Percentiles rank a stretch among this genome's conserved stretches.
Conservation (phyloP, 1,284 basidiomycete species). For the Cutaneotrichosporon sp. region DNA sequence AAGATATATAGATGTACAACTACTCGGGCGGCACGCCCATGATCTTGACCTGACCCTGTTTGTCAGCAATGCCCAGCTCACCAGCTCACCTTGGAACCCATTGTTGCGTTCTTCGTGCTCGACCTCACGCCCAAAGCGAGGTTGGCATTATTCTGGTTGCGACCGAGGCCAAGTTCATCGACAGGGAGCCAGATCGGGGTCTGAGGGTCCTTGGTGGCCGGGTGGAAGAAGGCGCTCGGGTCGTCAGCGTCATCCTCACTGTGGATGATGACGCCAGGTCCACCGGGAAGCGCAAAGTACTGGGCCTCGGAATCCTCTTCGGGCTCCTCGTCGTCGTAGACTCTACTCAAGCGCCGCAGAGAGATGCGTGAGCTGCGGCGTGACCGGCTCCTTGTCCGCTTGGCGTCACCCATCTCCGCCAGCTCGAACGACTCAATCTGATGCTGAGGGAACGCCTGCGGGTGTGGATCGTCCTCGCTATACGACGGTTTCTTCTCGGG, state of each 20-base stretch:
- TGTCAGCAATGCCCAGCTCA: not conserved
- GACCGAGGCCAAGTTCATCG: conserved; percentile 66
- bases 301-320: conserved; percentile 29
- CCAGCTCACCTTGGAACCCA: conserved; percentile 60
- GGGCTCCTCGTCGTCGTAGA: conserved; percentile 3
- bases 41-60: conserved; percentile 14
- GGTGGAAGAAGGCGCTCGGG: conserved; percentile 67
- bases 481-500: conserved; percentile 23
- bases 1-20: conserved; percentile 1
- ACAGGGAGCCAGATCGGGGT: conserved; percentile 75
- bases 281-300: conserved; percentile 48
- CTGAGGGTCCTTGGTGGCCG: conserved; percentile 71
- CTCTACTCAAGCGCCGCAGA: not conserved
- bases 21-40: conserved; percentile 9
- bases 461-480: conserved; percentile 19
- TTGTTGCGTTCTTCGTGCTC: conserved; percentile 60
- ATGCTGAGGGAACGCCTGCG: not conserved
- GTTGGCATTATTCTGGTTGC: conserved; percentile 65
- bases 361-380: not conserved
- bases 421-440: conserved; percentile 13
- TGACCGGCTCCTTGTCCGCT: not conserved
- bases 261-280: conserved; percentile 36
- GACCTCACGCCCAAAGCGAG: conserved; percentile 61
- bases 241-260: conserved; percentile 33
- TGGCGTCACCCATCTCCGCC: conserved; percentile 10